phyloP scores from a whole-genome alignment of 768 basidiomycete species.

The Boletus bicolor region DNA sequence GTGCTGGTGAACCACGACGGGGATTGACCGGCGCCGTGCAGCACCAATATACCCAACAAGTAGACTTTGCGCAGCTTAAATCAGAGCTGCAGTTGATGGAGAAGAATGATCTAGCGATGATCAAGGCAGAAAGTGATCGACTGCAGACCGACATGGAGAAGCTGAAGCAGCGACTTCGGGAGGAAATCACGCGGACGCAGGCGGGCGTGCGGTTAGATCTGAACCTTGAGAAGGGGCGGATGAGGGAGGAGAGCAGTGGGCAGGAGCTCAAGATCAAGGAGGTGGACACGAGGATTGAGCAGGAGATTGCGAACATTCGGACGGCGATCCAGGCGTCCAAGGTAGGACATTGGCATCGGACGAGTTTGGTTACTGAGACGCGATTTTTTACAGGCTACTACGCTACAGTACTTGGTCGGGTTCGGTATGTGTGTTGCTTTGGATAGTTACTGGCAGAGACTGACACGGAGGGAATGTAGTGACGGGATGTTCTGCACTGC shows the following conservation, averaged over 20 bases:
- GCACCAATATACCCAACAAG: constrained; percentile 93
- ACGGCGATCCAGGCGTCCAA: constrained; percentile 86
- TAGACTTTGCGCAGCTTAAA: constrained; percentile 95
- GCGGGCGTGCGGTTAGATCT: constrained; percentile 91
- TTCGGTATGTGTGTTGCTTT: constrained; percentile 55
- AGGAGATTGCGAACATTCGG: constrained; percentile 84
- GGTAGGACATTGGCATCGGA: constrained; percentile 35
- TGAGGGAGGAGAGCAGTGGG: constrained; percentile 87
- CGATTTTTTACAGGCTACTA: constrained; percentile 56
- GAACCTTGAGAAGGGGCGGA: constrained; percentile 94
- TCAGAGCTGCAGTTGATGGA: constrained; percentile 95
- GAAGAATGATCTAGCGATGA: constrained; percentile 92
- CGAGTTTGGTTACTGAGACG: constrained; percentile 3
- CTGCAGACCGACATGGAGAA: constrained; percentile 88
- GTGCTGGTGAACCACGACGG: neutral
- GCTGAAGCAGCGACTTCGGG: constrained; percentile 87
- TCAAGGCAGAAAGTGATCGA: constrained; percentile 97
- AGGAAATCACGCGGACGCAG: constrained; percentile 90
- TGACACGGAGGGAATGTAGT: constrained; percentile 41
- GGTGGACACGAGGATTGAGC: constrained; percentile 95
- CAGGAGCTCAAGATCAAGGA: constrained; percentile 97
- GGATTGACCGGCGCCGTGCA: constrained; percentile 28
- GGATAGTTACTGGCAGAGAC: neutral
- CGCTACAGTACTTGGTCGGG: constrained; percentile 82
- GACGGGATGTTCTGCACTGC: constrained; percentile 78